Conservation (phyloP, 2,329 filamentous ascomycete species). For the Tolypocladium pustulatum region DNA sequence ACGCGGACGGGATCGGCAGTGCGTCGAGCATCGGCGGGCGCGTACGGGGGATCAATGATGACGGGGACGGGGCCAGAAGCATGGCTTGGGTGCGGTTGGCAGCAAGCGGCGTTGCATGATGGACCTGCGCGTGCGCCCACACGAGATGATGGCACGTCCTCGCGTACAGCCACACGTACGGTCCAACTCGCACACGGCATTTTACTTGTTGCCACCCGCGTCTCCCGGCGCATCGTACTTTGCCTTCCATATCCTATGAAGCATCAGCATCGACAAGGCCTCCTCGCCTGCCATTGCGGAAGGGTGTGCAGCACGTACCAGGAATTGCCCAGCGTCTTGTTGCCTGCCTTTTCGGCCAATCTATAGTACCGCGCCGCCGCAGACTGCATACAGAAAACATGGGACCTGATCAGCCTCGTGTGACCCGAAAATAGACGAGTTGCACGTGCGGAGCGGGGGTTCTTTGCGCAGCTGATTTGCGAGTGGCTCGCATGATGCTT, state of each 20-base stretch:
- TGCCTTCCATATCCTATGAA: constrained; percentile 87
- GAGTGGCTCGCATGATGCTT: background rate
- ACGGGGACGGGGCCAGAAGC: background rate
- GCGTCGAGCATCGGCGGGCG: background rate
- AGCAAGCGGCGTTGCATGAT: background rate
- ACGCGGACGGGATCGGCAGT: background rate
- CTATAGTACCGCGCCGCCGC: constrained; percentile 83
- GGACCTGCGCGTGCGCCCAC: background rate
- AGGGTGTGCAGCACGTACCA: constrained; percentile 55
- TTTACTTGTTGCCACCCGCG: constrained; percentile 28
- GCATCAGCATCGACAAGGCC: background rate
- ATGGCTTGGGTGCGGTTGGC: background rate
- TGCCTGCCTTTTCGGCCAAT: constrained; percentile 77
- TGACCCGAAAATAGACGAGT: constrained; percentile 13
- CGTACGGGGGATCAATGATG: background rate
- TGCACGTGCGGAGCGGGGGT: background rate
- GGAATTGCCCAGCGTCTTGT: constrained; percentile 84
- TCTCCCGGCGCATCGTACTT: constrained; percentile 59
- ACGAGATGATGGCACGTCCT: background rate
- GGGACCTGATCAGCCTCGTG: constrained; percentile 36
- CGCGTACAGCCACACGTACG: too few species aligned
- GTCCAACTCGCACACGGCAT: too few species aligned
- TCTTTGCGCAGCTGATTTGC: background rate
- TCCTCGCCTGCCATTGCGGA: background rate
- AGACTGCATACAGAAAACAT: constrained; percentile 39